phyloP scores from a whole-genome alignment of 805 yeast species.

The Schizosaccharomyces lindneri region DNA sequence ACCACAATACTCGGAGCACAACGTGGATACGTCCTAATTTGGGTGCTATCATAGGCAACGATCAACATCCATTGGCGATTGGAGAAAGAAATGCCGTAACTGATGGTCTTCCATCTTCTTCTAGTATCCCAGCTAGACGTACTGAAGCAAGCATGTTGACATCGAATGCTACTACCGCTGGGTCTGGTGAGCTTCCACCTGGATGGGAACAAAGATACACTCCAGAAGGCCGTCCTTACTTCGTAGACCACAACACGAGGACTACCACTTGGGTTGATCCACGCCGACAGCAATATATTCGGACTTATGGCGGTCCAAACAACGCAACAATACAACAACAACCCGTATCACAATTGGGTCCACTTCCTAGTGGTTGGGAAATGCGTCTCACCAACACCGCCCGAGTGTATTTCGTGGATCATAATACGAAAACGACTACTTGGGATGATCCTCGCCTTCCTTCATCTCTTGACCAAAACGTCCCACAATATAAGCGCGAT shows the following conservation, averaged over 20 bases:
- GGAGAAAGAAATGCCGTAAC: constrained; percentile 3
- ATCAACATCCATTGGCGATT: neutral
- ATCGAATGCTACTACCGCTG: constrained; percentile 77
- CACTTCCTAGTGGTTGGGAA: constrained; percentile 97
- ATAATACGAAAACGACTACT: constrained; percentile 94
- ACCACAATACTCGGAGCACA: constrained; percentile 89
- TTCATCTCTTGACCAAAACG: constrained; percentile 88
- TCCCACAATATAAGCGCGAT: constrained; percentile 97
- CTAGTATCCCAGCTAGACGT: neutral
- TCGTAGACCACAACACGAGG: constrained; percentile 96
- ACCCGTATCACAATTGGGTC: constrained; percentile 95
- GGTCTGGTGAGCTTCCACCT: constrained; percentile 86
- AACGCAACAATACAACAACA: constrained; percentile 52
- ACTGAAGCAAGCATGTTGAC: constrained; percentile 22
- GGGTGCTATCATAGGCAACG: neutral
- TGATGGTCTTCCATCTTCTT: neutral
- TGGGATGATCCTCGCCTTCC: constrained; percentile 99
- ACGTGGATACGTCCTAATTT: constrained; percentile 87
- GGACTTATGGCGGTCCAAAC: constrained; percentile 39
- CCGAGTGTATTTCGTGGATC: constrained; percentile 94
- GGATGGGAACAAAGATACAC: constrained; percentile 99
- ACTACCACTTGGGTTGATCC: constrained; percentile 99
- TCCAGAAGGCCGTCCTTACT: constrained; percentile 93
- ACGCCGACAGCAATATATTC: constrained; percentile 90
- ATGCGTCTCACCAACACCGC: constrained; percentile 98